phyloP scores from a whole-genome alignment of 768 basidiomycete genomes.

The Kwoniella sp. region DNA sequence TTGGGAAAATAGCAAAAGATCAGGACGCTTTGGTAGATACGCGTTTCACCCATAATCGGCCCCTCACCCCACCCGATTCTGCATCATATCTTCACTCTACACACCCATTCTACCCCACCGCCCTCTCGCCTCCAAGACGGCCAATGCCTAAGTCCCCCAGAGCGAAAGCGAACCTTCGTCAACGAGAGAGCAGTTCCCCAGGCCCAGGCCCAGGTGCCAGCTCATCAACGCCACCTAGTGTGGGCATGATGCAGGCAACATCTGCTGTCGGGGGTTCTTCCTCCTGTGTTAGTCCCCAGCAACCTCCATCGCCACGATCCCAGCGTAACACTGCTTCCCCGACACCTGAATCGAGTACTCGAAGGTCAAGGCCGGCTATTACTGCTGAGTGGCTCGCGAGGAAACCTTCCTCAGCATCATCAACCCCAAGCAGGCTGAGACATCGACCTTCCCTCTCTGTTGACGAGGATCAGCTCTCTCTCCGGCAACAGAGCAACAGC shows the following conservation, averaged over 20 bases:
- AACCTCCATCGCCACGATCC: background rate
- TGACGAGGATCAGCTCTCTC: background rate
- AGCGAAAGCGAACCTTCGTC: background rate
- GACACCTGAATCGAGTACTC: background rate
- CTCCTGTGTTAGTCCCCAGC: background rate
- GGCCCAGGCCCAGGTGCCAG: background rate
- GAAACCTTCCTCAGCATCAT: slow-evolving; percentile 20
- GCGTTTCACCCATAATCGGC: slow-evolving; percentile 3
- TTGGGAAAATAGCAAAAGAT: slow-evolving; percentile 15
- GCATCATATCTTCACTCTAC: slow-evolving; percentile 4
- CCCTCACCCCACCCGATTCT: slow-evolving; percentile 25
- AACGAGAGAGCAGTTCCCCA: background rate
- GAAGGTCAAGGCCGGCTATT: background rate
- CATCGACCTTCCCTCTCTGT: slow-evolving; percentile 14
- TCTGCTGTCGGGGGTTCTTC: slow-evolving; percentile 23
- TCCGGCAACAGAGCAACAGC: background rate
- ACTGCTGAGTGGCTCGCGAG: slow-evolving; percentile 33
- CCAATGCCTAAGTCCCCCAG: slow-evolving; percentile 36
- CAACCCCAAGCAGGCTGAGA: background rate
- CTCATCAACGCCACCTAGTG: slow-evolving; percentile 11
- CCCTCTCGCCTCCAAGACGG: slow-evolving; percentile 38
- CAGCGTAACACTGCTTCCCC: background rate
- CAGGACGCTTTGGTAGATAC: slow-evolving; percentile 11
- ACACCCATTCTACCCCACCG: slow-evolving; percentile 29
- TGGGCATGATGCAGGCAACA: slow-evolving; percentile 19